These are phyloP conservation scores for Cystobasidiaceae sp. DNA, from an alignment of 1,284 basidiomycete species.

Conservation along the genomic window DNA sequence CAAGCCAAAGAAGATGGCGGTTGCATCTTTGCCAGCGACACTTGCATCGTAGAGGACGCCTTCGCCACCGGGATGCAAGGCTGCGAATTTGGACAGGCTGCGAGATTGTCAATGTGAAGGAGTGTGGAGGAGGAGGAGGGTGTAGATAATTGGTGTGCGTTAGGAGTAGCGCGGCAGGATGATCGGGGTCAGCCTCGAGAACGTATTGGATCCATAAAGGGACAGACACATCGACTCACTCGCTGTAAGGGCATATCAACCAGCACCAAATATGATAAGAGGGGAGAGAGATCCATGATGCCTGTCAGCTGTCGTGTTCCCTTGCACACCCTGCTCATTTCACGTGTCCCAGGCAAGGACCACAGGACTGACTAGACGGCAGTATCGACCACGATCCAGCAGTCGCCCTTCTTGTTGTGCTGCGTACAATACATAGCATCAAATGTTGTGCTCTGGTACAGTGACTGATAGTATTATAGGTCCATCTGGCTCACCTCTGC, in stretches of 20 bases:
- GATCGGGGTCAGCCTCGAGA: conserved; percentile 1
- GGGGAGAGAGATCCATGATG: background rate
- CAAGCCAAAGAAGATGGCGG: conserved; percentile 63
- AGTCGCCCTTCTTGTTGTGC: conserved; percentile 65
- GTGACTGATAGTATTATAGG: background rate
- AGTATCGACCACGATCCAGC: conserved; percentile 77
- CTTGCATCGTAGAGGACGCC: conserved; percentile 55
- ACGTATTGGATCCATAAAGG: background rate
- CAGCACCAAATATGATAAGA: background rate
- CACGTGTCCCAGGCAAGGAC: background rate
- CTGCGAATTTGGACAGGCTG: conserved; percentile 57
- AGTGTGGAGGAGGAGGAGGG: background rate
- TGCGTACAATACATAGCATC: background rate
- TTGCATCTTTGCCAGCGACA: conserved; percentile 37
- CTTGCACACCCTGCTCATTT: background rate
- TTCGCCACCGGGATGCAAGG: conserved; percentile 74
- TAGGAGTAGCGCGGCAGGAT: background rate
- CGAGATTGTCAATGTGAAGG: background rate
- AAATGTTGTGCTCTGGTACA: background rate
- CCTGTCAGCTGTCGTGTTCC: background rate
- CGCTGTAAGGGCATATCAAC: background rate
- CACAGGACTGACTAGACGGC: conserved; percentile 59
- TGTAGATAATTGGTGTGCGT: background rate
- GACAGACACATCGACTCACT: background rate
- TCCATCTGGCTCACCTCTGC: conserved; percentile 45